Evolutionary conservation across 495 filamentous ascomycete species (phyloP).

Genomic region (Talaromyces stipitatus): DNA sequence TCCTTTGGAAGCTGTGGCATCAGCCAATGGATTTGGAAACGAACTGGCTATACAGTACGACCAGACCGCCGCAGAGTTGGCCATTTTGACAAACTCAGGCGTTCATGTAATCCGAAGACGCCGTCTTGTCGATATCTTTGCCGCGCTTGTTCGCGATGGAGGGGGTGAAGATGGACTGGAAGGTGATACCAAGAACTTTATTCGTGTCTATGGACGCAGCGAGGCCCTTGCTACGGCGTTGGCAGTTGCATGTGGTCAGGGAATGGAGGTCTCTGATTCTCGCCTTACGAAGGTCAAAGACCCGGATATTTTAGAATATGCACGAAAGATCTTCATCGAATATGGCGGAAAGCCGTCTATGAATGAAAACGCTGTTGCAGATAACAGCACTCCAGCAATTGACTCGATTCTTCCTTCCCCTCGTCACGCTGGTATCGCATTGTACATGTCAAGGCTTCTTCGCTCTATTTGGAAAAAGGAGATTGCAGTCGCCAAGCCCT

Average conservation of each 20-base stretch:
- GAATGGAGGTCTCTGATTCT: constrained; percentile 65
- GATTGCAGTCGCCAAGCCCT: constrained; percentile 47
- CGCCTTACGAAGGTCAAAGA: constrained; percentile 67
- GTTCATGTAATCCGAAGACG: constrained; percentile 77
- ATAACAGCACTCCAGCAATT: constrained; percentile 51
- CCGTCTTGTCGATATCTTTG: constrained; percentile 88
- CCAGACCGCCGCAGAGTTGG: constrained; percentile 68
- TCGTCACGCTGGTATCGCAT: constrained; percentile 74
- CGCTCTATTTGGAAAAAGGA: constrained; percentile 76
- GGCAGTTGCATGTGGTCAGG: constrained; percentile 93
- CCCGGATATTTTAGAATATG: constrained; percentile 70
- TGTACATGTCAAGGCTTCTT: constrained; percentile 80
- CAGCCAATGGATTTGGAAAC: constrained; percentile 82
- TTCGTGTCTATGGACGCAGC: constrained; percentile 69
- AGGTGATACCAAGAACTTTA: constrained; percentile 72
- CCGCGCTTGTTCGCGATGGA: constrained; percentile 63
- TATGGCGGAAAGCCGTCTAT: constrained; percentile 75
- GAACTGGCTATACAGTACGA: constrained; percentile 94
- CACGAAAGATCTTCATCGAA: constrained; percentile 80
- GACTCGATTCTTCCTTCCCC: constrained; percentile 83
- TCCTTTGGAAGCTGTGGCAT: constrained; percentile 57
- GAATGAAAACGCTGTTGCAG: constrained; percentile 62
- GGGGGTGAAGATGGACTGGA: constrained; percentile 73
- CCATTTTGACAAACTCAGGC: constrained; percentile 82
- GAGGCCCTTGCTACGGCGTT: constrained; percentile 87